Base-by-base conservation (phyloP, 495 filamentous ascomycete species). In the Cetradonia linearis region DNA sequence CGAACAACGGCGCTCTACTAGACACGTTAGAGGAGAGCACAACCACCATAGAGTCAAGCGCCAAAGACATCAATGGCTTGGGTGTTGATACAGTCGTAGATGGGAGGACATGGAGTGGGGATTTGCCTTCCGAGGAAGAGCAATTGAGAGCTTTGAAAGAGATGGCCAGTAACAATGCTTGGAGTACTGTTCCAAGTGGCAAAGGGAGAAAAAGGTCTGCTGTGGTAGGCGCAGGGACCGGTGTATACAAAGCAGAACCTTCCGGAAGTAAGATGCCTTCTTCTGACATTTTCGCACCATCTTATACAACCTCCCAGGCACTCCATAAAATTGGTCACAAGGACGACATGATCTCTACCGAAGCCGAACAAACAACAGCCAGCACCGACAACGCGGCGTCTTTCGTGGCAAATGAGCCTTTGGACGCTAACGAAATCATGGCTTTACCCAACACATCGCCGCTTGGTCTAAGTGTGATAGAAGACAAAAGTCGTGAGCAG, bases 81-180 rank as follows among this genome's bases (percentile, higher is more conserved):
- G 31, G 16, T 40, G 31, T 58, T 38, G 31, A 28, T 3, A n/a
- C 49, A 18, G 36, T 47, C 11, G 27, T 33, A 47, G 54, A 63
- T 31, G 30, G 23, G 47, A 53, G 70, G 36, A 70, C 64, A 62
- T 87, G 79, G 83, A 73, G 76, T 47, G 70, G 76, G 48, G 77
- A 78, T 58, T 76, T 87, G 46, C 87, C 85, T 6, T 88, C 88
- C 0, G 89, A 94, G 72, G 89, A 95, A 68, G 89, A 93, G 71
- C 89, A 94, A 74, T 73, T 93, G 72, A 79, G 85, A 70, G 74
- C 86, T 63, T 74, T 88, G 33, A 79, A 73, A 33, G 79, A 80
- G 47, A 74, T 83, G 65, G 72, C 72, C 27, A 74, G 74, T 25
- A 78, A 82, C 14, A 81, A 85, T 58, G 81, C 81, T 36, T 91